Percentiles rank a stretch among this genome's conserved stretches.
Evolutionary conservation across 345 rosid genomes (phyloP).

Genomic region (Eucalyptus sideroxylon): DNA sequence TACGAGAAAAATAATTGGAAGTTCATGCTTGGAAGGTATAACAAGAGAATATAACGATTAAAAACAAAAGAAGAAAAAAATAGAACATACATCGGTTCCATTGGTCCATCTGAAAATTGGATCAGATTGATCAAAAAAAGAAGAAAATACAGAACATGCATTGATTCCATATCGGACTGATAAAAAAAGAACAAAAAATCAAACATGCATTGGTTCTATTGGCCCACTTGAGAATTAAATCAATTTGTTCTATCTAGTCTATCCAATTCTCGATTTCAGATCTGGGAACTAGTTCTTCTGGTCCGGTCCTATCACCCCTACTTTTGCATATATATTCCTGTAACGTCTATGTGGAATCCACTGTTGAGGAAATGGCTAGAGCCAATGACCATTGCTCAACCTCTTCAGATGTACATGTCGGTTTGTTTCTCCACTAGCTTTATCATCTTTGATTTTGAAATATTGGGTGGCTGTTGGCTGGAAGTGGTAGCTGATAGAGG

Average conservation of each 20-base stretch:
- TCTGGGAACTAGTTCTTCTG: too few relatives aligned
- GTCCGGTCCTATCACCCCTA: too few relatives aligned
- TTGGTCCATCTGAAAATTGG: fast-evolving
- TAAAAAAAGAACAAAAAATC: too few relatives aligned
- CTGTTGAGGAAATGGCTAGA: neutral
- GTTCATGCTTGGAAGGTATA: neutral
- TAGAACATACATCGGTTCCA: fast-evolving
- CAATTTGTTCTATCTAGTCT: fast-evolving
- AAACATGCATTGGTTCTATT: too few relatives aligned
- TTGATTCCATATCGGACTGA: fast-evolving
- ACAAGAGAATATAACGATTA: neutral
- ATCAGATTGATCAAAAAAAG: fast-evolving
- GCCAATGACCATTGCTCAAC: fast-evolving
- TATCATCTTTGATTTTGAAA: neutral
- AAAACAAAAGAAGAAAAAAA: too few relatives aligned
- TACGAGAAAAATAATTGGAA: too few relatives aligned
- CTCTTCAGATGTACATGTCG: neutral
- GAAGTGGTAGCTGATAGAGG: neutral
- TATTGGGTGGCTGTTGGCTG: too few relatives aligned
- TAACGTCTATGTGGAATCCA: neutral
- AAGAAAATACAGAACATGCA: too few relatives aligned
- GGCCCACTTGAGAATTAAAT: fast-evolving
- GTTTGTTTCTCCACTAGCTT: neutral
- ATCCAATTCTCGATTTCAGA: fast-evolving
- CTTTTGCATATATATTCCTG: neutral